phyloP scores from a whole-genome alignment of 2,329 filamentous ascomycete species.

The Rugonectria rugulosa region DNA sequence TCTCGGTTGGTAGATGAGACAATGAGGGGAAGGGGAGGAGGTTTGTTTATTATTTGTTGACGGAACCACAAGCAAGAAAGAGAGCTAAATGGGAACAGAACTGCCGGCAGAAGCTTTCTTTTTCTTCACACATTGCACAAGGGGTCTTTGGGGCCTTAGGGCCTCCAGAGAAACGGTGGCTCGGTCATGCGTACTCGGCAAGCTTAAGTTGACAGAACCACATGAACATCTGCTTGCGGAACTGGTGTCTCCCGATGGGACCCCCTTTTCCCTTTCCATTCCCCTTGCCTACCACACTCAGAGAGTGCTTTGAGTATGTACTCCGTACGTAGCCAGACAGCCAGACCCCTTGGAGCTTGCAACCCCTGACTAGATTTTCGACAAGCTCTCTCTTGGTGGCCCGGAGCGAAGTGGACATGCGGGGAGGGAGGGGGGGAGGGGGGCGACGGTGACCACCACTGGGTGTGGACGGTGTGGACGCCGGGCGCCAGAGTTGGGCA shows the following conservation, averaged over 20 bases:
- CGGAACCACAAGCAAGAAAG: too few species aligned
- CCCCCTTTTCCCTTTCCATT: too few species aligned
- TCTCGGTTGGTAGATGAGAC: background rate
- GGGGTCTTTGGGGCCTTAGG: too few species aligned
- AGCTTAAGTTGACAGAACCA: slow-evolving; percentile 22
- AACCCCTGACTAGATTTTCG: slow-evolving; percentile 40
- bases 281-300: too few species aligned
- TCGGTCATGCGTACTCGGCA: slow-evolving; percentile 21
- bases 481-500: slow-evolving; percentile 28
- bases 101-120: slow-evolving; percentile 13
- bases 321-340: too few species aligned
- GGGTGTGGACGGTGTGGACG: slow-evolving; percentile 17
- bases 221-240: slow-evolving; percentile 27
- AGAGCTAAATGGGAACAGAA: too few species aligned
- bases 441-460: slow-evolving; percentile 37
- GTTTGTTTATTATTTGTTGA: slow-evolving; percentile 16
- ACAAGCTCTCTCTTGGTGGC: slow-evolving; percentile 35
- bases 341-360: too few species aligned
- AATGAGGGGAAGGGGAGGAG: too few species aligned
- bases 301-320: too few species aligned
- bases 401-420: slow-evolving; percentile 31
- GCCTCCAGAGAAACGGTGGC: slow-evolving; percentile 12
- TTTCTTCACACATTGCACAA: too few species aligned
- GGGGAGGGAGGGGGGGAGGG: too few species aligned
- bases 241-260: slow-evolving; percentile 27